Base-by-base conservation (phyloP, 257 asterid species). In the Sherardia arvensis region DNA sequence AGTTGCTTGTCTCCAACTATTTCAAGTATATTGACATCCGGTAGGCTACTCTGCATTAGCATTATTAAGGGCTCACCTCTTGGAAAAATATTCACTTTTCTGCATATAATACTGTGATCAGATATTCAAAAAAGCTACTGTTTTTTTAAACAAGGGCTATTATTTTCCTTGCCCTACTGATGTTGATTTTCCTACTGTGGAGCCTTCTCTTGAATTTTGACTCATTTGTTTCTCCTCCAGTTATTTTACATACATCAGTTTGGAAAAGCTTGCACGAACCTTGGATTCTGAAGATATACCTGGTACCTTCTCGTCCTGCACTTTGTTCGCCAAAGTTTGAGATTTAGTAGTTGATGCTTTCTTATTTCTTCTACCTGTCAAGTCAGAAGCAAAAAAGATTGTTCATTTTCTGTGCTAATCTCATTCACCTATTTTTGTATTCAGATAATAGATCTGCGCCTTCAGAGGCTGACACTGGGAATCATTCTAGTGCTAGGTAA, bases 11-110 rank as follows among this genome's bases (percentile, higher is more conserved):
- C 7, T 71, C 87, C 1, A 89, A 89, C 73, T 89, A 92, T 76
- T 87, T 89, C 74, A 76, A 65, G 71, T 89, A 87, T 70, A 69
- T 85, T 36, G 99, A 92, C 80, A 84, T 89, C 57, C 66, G 99
- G 99, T 91, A 81, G 25, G 91, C 8, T 59, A 56, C n/a, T 7
- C 10, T 56, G 9, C 17, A 17, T 57, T 55, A 26, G 21, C 9
- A 7, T 55, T 26, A 18, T 55, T 15, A 55, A 30, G 20, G n/a
- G n/a, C 34, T 55, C 2, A 17, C 3, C 14, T 11, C 18, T 55
- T n/a, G n/a, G n/a, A 29, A 54, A 17, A 53, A 10, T 2, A 20
- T 22, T 54, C 59, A 54, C 17, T 5, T 3, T 23, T 54, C 34
- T 8, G 1, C 34, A 1, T 17, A 5, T 58, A 15, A 8, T 14